A percentile compares a stretch with the other conserved stretches of the same genome.
These are phyloP conservation scores for Paramecium octaurelia DNA, from an alignment of 73 alveolate genomes.

Conservation along the genomic window DNA sequence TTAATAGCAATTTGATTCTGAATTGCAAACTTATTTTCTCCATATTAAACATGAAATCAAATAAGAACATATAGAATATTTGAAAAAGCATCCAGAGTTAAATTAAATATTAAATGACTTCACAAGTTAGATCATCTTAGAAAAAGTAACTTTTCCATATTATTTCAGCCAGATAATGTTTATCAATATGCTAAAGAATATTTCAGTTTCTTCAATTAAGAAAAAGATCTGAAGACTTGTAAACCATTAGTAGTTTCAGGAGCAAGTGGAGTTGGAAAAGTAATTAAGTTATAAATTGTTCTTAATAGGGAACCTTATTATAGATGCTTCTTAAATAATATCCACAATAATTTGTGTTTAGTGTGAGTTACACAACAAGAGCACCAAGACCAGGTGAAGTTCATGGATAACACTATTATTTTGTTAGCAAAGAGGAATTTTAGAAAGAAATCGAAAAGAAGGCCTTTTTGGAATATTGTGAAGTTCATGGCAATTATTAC, in stretches of 20 bases:
- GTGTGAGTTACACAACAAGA: slow-evolving; percentile 80
- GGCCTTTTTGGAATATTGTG: slow-evolving; percentile 65
- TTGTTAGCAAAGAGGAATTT: slow-evolving; percentile 73
- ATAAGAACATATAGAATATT: slow-evolving; percentile 14
- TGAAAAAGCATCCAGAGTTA: background rate
- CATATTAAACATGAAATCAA: slow-evolving; percentile 33
- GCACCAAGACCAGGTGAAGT: slow-evolving; percentile 71
- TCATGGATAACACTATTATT: slow-evolving; percentile 80
- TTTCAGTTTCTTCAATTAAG: slow-evolving; percentile 42
- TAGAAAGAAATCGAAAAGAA: slow-evolving; percentile 57
- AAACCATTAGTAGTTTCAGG: slow-evolving; percentile 70
- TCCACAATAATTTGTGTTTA: slow-evolving; percentile 68
- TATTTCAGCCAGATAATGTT: slow-evolving; percentile 40
- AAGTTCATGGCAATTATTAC: slow-evolving; percentile 66
- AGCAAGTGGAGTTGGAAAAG: slow-evolving; percentile 85
- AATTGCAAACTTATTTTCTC: slow-evolving; percentile 31
- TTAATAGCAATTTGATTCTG: slow-evolving; percentile 33
- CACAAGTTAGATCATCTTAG: background rate
- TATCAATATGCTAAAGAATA: slow-evolving; percentile 36
- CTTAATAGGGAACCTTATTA: slow-evolving; percentile 72
- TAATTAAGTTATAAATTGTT: background rate
- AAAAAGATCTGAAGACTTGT: background rate
- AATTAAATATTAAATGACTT: slow-evolving; percentile 32
- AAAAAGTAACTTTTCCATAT: background rate
- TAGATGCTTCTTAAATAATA: slow-evolving; percentile 57